phyloP scores from a whole-genome alignment of 2,329 filamentous ascomycete species.

The Ophiocordyceps camponoti-leonardi region DNA sequence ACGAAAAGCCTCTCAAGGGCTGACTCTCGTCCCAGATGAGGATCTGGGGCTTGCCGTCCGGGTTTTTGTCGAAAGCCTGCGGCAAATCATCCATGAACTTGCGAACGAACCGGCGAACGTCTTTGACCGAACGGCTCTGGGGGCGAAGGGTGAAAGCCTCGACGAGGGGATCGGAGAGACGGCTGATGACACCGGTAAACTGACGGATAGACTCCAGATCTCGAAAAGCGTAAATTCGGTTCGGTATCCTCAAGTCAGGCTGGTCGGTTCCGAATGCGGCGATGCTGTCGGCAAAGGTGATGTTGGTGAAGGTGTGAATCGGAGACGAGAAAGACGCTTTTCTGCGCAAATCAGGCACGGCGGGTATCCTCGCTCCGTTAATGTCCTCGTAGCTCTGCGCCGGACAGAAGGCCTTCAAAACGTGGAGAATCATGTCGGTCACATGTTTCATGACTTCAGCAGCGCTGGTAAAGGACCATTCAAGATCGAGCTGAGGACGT shows the following conservation, averaged over 20 bases:
- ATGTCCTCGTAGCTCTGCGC: slow-evolving; percentile 47
- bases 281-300: slow-evolving; percentile 41
- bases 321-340: slow-evolving; percentile 5
- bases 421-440: slow-evolving; percentile 15
- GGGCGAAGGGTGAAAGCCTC: slow-evolving; percentile 58
- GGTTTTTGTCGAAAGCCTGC: slow-evolving; percentile 45
- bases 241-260: slow-evolving; percentile 66
- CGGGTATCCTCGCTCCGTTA: slow-evolving; percentile 15
- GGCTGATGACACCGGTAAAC: slow-evolving; percentile 60
- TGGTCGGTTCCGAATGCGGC: slow-evolving; percentile 73
- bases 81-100: slow-evolving; percentile 52
- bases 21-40: slow-evolving; percentile 58
- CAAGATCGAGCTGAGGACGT: slow-evolving; percentile 57
- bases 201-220: slow-evolving; percentile 36
- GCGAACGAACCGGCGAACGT: slow-evolving; percentile 44
- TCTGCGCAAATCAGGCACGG: slow-evolving; percentile 10
- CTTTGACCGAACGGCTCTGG: slow-evolving; percentile 28
- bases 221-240: slow-evolving; percentile 46
- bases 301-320: slow-evolving; percentile 14
- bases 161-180: slow-evolving; percentile 48
- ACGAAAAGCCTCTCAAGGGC: slow-evolving; percentile 60
- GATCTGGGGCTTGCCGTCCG: slow-evolving; percentile 63
- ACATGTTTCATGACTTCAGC: slow-evolving; percentile 15
- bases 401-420: slow-evolving; percentile 11
- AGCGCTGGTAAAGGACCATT: slow-evolving; percentile 69